Percentiles rank a stretch among this genome's conserved stretches.
phyloP scores from a whole-genome alignment of 371 early-diverging fungal species.

The Funneliformis caledonium region DNA sequence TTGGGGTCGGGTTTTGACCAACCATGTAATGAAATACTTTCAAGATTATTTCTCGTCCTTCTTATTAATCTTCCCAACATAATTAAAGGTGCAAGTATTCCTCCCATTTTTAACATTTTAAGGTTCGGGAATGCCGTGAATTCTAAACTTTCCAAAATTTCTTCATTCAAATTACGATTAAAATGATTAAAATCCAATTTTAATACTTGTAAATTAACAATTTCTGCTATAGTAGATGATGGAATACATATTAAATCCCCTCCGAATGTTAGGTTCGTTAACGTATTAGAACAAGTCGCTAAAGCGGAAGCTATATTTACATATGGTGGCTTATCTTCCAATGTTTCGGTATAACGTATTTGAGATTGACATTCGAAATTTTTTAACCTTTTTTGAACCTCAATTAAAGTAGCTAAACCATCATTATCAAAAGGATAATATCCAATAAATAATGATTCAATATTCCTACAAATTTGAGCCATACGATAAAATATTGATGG shows the following conservation, averaged over 20 bases:
- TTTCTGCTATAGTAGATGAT: background rate
- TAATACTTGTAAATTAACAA: conserved; percentile 24
- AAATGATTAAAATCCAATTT: background rate
- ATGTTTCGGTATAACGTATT: background rate
- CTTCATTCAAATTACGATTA: background rate
- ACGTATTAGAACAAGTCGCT: background rate
- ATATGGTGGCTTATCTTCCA: background rate
- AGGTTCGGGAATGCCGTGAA: background rate
- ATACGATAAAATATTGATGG: background rate
- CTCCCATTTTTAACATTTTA: background rate
- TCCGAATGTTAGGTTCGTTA: background rate
- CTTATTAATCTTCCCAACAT: conserved; percentile 1
- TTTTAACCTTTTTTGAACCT: conserved; percentile 7
- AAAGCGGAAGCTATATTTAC: background rate
- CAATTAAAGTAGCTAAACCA: conserved; percentile 15
- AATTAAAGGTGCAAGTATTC: background rate
- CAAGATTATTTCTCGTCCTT: background rate
- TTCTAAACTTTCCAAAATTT: background rate
- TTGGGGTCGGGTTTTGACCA: background rate
- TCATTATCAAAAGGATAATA: conserved; percentile 18
- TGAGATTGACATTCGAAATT: background rate
- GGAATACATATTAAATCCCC: background rate
- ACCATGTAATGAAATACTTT: background rate
- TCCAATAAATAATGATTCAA: conserved; percentile 7
- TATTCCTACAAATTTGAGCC: conserved; percentile 15